These are phyloP conservation scores for Didymella segeticola DNA, from an alignment of 2,329 filamentous ascomycete genomes.

Conservation along the genomic window DNA sequence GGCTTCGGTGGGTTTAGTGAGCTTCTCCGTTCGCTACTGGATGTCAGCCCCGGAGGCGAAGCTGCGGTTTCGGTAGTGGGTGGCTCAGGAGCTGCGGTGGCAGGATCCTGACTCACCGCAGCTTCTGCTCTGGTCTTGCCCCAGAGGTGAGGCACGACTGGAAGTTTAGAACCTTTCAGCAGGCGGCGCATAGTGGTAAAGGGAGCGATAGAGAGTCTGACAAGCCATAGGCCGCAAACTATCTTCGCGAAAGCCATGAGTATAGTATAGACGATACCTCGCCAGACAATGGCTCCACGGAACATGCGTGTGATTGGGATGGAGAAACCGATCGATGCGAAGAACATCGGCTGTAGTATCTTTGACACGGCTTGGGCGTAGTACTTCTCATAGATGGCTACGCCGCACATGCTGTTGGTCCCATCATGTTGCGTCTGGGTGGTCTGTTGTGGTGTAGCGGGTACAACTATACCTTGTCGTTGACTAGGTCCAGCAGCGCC, in stretches of 20 bases:
- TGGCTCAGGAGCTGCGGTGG: background rate
- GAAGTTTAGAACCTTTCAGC: constrained; percentile 24
- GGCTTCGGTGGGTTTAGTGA: constrained; percentile 53
- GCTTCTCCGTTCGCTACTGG: constrained; percentile 18
- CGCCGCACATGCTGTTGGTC: constrained; percentile 23
- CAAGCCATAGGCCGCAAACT: constrained; percentile 51
- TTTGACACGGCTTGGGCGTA: constrained; percentile 55
- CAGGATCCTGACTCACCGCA: background rate
- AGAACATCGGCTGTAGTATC: constrained; percentile 75
- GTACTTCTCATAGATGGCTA: constrained; percentile 55
- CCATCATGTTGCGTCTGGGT: background rate
- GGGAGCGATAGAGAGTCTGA: constrained; percentile 42
- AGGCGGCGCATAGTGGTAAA: constrained; percentile 10
- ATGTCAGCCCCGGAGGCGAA: background rate
- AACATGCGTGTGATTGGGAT: constrained; percentile 79
- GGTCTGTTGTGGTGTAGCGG: background rate
- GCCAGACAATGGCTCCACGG: constrained; percentile 68
- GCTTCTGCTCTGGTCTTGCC: constrained; percentile 18
- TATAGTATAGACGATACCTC: constrained; percentile 72
- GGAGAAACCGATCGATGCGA: constrained; percentile 77
- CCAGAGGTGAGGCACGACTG: constrained; percentile 33
- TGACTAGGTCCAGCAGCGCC: background rate
- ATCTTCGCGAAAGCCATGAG: constrained; percentile 68
- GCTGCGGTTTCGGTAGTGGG: background rate
- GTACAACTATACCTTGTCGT: background rate